phyloP scores from a whole-genome alignment of 1,139 yeast genomes.

The Saccharomyces pastorianus region DNA sequence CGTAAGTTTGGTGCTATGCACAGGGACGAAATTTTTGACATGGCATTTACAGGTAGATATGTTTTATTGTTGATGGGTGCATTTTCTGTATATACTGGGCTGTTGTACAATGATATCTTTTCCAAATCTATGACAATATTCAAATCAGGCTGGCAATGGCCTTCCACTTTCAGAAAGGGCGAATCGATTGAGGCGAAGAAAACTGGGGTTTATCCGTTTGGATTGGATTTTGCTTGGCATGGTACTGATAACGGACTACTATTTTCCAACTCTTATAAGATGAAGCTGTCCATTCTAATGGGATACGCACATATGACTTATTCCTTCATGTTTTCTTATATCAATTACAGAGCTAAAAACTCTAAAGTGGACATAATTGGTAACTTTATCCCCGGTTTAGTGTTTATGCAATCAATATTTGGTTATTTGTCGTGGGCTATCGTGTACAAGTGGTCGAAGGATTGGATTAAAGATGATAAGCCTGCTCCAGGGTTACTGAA shows the following conservation, averaged over 20 bases:
- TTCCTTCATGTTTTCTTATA: constrained; percentile 60
- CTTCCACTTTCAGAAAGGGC: constrained; percentile 48
- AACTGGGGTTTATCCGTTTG: constrained; percentile 56
- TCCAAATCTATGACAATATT: constrained; percentile 71
- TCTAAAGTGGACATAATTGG: constrained; percentile 64
- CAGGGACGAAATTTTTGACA: constrained; percentile 71
- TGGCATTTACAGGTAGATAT: constrained; percentile 74
- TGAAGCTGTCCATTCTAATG: constrained; percentile 74
- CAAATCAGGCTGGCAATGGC: constrained; percentile 72
- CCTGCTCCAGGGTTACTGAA: constrained; percentile 77
- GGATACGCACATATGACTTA: constrained; percentile 75
- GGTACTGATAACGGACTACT: constrained; percentile 69
- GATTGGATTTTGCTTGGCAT: constrained; percentile 75
- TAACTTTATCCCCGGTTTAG: constrained; percentile 68
- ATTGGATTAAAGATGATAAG: constrained; percentile 59
- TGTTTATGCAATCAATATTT: constrained; percentile 77
- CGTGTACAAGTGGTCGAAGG: constrained; percentile 70
- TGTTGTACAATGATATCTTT: constrained; percentile 67
- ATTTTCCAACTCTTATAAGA: constrained; percentile 71
- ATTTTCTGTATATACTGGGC: constrained; percentile 73
- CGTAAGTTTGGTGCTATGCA: constrained; percentile 50
- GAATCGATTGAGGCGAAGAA: constrained; percentile 48
- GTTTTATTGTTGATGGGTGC: constrained; percentile 66
- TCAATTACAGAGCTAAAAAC: constrained; percentile 51
- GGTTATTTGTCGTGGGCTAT: constrained; percentile 69